phyloP scores from a whole-genome alignment of 108 stramenopile species.

The Fragilariopsis cylindrus region DNA sequence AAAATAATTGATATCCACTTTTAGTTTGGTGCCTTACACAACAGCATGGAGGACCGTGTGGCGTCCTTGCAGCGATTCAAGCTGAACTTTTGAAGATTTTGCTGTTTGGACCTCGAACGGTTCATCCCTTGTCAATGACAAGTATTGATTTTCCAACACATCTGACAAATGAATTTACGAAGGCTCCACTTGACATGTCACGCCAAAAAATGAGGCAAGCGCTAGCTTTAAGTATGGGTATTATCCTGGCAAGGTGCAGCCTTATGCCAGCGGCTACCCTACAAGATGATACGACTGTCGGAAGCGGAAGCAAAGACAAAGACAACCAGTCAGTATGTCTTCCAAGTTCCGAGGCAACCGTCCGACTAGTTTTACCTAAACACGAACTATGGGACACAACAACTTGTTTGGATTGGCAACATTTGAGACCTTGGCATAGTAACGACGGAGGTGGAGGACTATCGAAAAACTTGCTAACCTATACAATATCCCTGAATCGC shows the following conservation, averaged over 20 bases:
- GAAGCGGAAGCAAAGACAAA: conserved; percentile 4
- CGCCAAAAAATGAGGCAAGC: conserved; percentile 29
- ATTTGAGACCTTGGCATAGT: conserved; percentile 39
- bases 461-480: conserved; percentile 22
- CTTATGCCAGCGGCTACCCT: conserved; percentile 35
- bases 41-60: conserved; percentile 87
- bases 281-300: conserved; percentile 1
- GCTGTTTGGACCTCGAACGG: conserved; percentile 46
- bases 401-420: conserved; percentile 30
- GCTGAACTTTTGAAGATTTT: conserved; percentile 76
- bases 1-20: no score
- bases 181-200: conserved; percentile 28
- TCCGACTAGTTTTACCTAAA: not conserved
- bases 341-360: conserved; percentile 5
- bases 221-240: conserved; percentile 65
- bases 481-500: conserved; percentile 20
- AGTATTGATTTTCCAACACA: conserved; percentile 17
- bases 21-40: conserved; percentile 80
- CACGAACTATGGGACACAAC: conserved; percentile 20
- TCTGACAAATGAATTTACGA: conserved; percentile 17
- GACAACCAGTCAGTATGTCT: conserved; percentile 1
- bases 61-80: conserved; percentile 81
- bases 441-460: conserved; percentile 13
- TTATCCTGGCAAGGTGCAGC: conserved; percentile 62
- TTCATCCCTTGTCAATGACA: conserved; percentile 4